Conservation (phyloP, 2,329 filamentous ascomycete species). For the Arachnomyces sp. region DNA sequence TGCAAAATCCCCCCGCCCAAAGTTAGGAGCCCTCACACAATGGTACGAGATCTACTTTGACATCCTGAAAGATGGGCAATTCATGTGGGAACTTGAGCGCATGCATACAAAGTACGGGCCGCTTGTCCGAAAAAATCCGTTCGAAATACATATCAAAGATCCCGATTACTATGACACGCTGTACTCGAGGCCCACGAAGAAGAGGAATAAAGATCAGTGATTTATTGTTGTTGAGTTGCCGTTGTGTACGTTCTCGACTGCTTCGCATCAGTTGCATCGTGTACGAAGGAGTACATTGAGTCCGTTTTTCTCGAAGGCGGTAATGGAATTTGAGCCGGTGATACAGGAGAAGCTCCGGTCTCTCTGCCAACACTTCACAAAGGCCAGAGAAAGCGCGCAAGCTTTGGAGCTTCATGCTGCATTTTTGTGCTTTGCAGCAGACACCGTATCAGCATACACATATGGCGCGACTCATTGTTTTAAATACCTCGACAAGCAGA, state of each 20-base stretch:
- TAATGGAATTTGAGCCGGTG: slow-evolving; percentile 14
- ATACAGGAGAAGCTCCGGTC: slow-evolving; percentile 14
- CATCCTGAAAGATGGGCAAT: slow-evolving; percentile 17
- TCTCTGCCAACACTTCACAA: too few relatives aligned
- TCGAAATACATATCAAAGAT: slow-evolving; percentile 18
- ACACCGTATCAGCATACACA: too few relatives aligned
- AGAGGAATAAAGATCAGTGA: slow-evolving; percentile 16
- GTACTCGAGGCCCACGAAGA: slow-evolving; percentile 16
- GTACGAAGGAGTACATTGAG: slow-evolving; percentile 19
- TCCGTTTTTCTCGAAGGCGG: slow-evolving; percentile 19
- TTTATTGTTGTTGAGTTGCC: slow-evolving; percentile 19
- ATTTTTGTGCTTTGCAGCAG: too few relatives aligned
- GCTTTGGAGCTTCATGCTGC: slow-evolving; percentile 8
- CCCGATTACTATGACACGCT: slow-evolving; percentile 15
- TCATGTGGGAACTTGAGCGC: slow-evolving; percentile 21
- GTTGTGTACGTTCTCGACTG: slow-evolving; percentile 22
- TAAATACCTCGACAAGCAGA: too few relatives aligned
- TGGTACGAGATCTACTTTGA: slow-evolving; percentile 23
- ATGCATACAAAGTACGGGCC: slow-evolving; percentile 26
- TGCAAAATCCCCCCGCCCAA: slow-evolving; percentile 21
- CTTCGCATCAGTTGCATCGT: slow-evolving; percentile 19
- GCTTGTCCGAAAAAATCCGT: slow-evolving; percentile 19
- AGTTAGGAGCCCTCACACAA: slow-evolving; percentile 16
- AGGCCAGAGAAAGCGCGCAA: too few relatives aligned
- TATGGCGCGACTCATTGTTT: slow-evolving; percentile 22